Base-by-base conservation (phyloP, 2,329 filamentous ascomycete genomes). In the Neofusicoccum laricinum region DNA sequence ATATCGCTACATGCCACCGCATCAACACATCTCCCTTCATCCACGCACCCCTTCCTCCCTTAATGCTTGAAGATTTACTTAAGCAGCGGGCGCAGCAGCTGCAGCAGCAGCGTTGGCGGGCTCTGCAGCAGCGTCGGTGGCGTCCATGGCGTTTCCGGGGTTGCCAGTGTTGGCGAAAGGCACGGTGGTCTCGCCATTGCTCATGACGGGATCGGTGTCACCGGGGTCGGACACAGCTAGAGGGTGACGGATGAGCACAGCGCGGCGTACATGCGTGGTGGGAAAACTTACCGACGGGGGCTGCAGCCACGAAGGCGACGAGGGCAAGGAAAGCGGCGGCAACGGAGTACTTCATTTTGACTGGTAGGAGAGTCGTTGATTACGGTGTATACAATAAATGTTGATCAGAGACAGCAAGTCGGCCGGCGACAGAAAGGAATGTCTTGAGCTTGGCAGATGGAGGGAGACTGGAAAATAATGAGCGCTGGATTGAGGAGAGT, bases 361-460 rank as follows among this genome's bases (percentile, higher is more conserved):
- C 6, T 41, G 51, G 12, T 34, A 4, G 21, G 12, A n/a, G 12
- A 15, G 40, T 45, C 21, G 53, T 45, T 30, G 43, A 59, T 59
- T 59, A 59, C 30, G 30, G 17, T 32, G 41, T 59, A 59, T 14
- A 32, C 6, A 59, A 45, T 59, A 59, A 36, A 36, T 7, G 34
- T 32, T 17, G 41, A 11, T 41, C 36, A 30, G 25, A 57, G 21
- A 25, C 15, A 58, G 38, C 40, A 19, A 32, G 55, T 59, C 55
- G 55, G 40, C 55, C 55, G 55, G 55, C 55, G 55, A 59, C 55
- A 57, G n/a, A 58, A 57, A 59, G 55, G 55, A 59, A 46, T 46
- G 55, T 59, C 40, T 59, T 21, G 55, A 59, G 25, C 55, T 46
- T 46, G 55, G 55, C 40, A 36, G 53, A 43, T 6, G n/a, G 14